Base-by-base conservation (phyloP, 177 flowering plant genomes). In the Vitis hybrid region DNA sequence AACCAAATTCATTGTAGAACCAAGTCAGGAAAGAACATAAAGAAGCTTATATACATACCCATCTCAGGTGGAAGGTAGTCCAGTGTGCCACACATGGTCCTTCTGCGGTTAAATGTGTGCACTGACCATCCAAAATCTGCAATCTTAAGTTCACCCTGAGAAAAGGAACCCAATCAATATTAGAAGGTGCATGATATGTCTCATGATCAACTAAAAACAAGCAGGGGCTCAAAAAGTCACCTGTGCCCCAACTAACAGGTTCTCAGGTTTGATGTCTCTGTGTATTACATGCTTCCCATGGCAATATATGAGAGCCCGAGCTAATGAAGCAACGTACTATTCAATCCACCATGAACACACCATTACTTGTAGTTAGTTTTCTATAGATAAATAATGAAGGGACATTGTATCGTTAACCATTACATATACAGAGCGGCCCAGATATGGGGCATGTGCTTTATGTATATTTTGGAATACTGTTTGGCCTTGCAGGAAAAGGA, bases 71-170 rank as follows among this genome's bases (percentile, higher is more conserved):
- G 99, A 18, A 96, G 95, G 72, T 96, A 96, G 77, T 96, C 99
- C 67, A 95, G 79, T 64, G 99, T 95, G 20, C 99, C 99, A 73
- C 99, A 95, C 98, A 95, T 93, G 60, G 99, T 95, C 73, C 86
- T 72, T 75, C 98, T 86, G 53, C 98, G 90, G 74, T 93, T 91
- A 59, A 95, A 93, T 45, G 99, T 95, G 75, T 95, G 99, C 45
- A 95, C 99, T 1, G 99, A 94, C 99, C 99, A 95, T 59, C 99
- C 99, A 83, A 95, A 95, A 75, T 95, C 99, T 33, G 98, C 99
- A 71, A 95, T 93, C 79, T 95, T 93, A 0, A 93, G 82, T 61
- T 95, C 98, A 45, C 98, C 99, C 99, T 95, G 86, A 67, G 2
- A 48, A 61, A 18, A 50, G 20, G 56, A 72, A 55, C 10, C 55